These are phyloP conservation scores for Posidonia australis DNA, from an alignment of 106 monocot species.

Conservation along the genomic window DNA sequence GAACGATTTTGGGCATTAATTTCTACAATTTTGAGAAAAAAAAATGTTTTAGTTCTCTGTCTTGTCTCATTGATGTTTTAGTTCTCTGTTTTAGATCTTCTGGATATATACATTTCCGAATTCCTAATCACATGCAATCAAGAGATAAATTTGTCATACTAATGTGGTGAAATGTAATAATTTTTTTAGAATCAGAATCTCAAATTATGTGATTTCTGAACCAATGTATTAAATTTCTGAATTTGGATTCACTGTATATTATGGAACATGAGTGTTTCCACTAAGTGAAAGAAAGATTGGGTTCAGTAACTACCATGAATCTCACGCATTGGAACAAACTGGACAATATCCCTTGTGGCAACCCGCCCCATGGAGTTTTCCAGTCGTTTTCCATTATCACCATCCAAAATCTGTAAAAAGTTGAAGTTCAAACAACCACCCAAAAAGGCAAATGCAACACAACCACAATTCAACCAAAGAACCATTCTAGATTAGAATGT, in stretches of 20 bases:
- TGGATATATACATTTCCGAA: background rate
- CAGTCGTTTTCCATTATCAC: constrained; percentile 63
- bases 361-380: constrained; percentile 57
- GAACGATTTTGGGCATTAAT: background rate
- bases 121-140: background rate
- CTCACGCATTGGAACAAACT: constrained; percentile 81
- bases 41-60: background rate
- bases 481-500: background rate
- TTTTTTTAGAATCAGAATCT: background rate
- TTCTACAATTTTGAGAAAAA: background rate
- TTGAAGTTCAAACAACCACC: background rate
- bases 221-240: background rate
- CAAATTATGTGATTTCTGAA: background rate
- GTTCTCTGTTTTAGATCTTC: background rate
- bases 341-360: constrained; percentile 87
- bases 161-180: background rate
- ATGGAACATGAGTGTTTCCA: background rate
- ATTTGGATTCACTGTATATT: background rate
- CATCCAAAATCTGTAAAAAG: constrained; percentile 58
- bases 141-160: background rate
- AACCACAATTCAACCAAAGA: background rate
- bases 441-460: background rate
- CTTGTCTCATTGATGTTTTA: background rate
- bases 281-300: background rate
- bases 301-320: constrained; percentile 37